phyloP scores from a whole-genome alignment of 2,329 filamentous ascomycete species.

The Colletotrichum musae region DNA sequence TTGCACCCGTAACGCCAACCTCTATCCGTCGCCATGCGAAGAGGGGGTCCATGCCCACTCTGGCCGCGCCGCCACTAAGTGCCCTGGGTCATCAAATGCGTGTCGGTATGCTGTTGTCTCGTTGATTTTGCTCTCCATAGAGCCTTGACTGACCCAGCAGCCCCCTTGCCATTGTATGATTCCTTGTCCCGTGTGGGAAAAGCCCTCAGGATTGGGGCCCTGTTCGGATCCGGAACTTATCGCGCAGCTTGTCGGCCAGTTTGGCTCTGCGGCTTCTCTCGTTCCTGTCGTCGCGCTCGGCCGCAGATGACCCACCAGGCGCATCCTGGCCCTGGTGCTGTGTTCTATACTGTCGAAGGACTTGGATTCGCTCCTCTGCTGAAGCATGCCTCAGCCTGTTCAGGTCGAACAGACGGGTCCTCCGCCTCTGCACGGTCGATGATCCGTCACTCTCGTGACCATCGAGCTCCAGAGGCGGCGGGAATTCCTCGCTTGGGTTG shows the following conservation, averaged over 20 bases:
- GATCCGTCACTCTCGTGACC: slow-evolving; percentile 52
- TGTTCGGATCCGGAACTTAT: slow-evolving; percentile 68
- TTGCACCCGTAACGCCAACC: slow-evolving; percentile 28
- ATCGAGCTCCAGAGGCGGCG: slow-evolving; percentile 60
- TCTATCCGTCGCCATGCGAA: slow-evolving; percentile 18
- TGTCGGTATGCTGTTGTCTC: slow-evolving; percentile 9
- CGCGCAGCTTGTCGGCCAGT: slow-evolving; percentile 65
- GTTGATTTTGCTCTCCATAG: not conserved
- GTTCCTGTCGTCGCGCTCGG: slow-evolving; percentile 50
- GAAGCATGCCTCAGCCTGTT: slow-evolving; percentile 71
- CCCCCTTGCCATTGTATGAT: not conserved
- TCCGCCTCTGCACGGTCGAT: slow-evolving; percentile 55
- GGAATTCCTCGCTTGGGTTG: slow-evolving; percentile 47
- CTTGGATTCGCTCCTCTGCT: slow-evolving; percentile 73
- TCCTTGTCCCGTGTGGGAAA: not conserved
- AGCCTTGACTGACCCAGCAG: not conserved
- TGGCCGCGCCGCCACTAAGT: not conserved
- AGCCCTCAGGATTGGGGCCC: slow-evolving; percentile 53
- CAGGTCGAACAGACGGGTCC: slow-evolving; percentile 70
- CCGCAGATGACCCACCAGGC: slow-evolving; percentile 40
- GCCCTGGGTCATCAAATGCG: slow-evolving; percentile 4
- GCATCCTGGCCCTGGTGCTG: slow-evolving; percentile 51
- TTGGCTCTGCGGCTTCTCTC: slow-evolving; percentile 57
- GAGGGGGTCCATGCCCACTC: slow-evolving; percentile 18
- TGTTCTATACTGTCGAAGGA: slow-evolving; percentile 65